A percentile compares a stretch with the other conserved stretches of the same genome.
These are phyloP conservation scores for Stellera chamaejasme DNA, from an alignment of 345 rosid genomes.

Conservation along the genomic window DNA sequence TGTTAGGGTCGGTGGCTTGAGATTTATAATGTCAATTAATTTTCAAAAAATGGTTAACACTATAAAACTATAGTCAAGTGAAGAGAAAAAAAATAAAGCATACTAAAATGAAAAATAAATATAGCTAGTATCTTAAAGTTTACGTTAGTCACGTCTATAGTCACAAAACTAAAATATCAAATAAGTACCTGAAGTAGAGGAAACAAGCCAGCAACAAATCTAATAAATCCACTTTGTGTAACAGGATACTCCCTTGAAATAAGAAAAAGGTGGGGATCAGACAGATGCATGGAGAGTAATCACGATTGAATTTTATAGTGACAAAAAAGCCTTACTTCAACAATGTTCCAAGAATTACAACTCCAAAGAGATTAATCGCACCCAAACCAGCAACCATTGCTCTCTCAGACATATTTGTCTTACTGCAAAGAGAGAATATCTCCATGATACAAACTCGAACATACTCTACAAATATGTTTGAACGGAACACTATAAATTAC, in stretches of 20 bases:
- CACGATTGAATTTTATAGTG: constrained; percentile 3
- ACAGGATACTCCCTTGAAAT: constrained; percentile 51
- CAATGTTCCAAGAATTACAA: constrained; percentile 72
- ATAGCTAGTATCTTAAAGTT: no score
- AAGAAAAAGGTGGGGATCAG: constrained; percentile 18
- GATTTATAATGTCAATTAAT: no score
- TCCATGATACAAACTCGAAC: constrained; percentile 13
- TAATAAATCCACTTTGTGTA: constrained; percentile 49
- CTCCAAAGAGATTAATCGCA: constrained; percentile 82
- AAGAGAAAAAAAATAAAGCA: no score
- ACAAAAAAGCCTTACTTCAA: constrained; percentile 47
- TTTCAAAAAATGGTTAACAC: no score
- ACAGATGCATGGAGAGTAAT: constrained; percentile 1
- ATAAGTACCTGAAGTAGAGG: constrained; percentile 84
- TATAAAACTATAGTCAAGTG: no score
- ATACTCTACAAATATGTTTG: constrained; percentile 3
- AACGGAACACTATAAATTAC: background rate
- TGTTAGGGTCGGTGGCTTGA: no score
- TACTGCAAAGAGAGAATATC: constrained; percentile 37
- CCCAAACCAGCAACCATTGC: constrained; percentile 89
- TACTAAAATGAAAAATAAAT: no score
- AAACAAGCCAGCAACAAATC: constrained; percentile 59
- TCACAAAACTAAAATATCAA: constrained; percentile 11
- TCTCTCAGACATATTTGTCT: constrained; percentile 62
- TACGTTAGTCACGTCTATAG: no score